These are phyloP conservation scores for Microbotryum lychnidis-dioicae DNA, from an alignment of 1,284 basidiomycete species.

Conservation along the genomic window DNA sequence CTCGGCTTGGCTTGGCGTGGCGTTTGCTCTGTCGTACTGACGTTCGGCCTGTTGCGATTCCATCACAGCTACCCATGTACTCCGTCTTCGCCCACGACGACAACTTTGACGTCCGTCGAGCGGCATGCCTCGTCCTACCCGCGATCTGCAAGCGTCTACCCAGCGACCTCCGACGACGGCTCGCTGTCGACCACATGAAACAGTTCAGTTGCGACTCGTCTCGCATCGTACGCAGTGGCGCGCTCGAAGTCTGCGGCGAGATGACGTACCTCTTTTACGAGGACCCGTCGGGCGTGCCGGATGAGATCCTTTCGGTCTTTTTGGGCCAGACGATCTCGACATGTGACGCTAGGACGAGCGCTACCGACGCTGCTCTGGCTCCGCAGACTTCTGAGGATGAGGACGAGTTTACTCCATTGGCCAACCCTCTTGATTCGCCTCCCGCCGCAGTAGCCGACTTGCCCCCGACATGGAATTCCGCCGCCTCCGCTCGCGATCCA, in stretches of 20 bases:
- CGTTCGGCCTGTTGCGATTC: neutral
- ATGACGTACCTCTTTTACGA: conserved; percentile 75
- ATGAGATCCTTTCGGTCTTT: conserved; percentile 71
- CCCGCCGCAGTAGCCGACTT: conserved; percentile 11
- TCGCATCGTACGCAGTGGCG: conserved; percentile 65
- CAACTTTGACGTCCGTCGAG: conserved; percentile 79
- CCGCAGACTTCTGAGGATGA: neutral
- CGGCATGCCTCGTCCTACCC: conserved; percentile 77
- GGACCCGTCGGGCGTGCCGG: conserved; percentile 51
- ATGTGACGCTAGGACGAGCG: neutral
- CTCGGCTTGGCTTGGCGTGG: neutral
- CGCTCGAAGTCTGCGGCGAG: conserved; percentile 84
- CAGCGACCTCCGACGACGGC: conserved; percentile 48
- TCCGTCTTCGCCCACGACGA: conserved; percentile 61
- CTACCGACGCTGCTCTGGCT: neutral
- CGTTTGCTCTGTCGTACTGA: neutral
- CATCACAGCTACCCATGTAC: conserved; percentile 64
- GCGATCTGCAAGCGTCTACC: conserved; percentile 61
- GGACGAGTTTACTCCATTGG: conserved; percentile 13
- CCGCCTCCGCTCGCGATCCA: conserved; percentile 10
- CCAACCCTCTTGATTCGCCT: conserved; percentile 22
- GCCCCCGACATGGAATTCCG: conserved; percentile 1
- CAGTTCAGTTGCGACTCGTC: conserved; percentile 61
- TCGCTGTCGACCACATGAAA: conserved; percentile 57
- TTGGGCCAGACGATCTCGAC: conserved; percentile 43